phyloP scores from a whole-genome alignment of 805 yeast species.

The Lipomyces orientalis region DNA sequence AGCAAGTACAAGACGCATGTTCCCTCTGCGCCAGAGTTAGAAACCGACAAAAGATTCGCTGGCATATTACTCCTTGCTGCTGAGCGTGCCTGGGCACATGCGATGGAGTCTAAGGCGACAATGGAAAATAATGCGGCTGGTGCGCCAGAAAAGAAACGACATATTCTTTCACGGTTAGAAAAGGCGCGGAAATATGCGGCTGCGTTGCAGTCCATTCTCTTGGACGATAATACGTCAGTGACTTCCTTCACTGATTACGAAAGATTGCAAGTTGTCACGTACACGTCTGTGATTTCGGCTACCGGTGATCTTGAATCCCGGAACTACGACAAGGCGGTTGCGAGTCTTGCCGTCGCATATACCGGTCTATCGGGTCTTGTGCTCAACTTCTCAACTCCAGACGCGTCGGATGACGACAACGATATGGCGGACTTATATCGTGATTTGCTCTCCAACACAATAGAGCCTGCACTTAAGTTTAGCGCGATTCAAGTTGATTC shows the following conservation, averaged over 20 bases:
- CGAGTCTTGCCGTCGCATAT: slow-evolving; percentile 63
- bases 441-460: slow-evolving; percentile 61
- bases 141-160: slow-evolving; percentile 51
- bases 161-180: slow-evolving; percentile 69
- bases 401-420: slow-evolving; percentile 25
- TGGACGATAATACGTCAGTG: slow-evolving; percentile 12
- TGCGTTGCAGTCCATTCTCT: slow-evolving; percentile 3
- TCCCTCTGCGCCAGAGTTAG: slow-evolving; percentile 58
- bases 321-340: slow-evolving; percentile 61
- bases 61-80: slow-evolving; percentile 66
- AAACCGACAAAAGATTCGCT: slow-evolving; percentile 58
- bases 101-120: slow-evolving; percentile 62
- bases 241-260: slow-evolving; percentile 36
- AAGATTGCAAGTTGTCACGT: slow-evolving; percentile 39
- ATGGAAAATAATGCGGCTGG: slow-evolving; percentile 21
- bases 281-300: slow-evolving; percentile 58
- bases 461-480: slow-evolving; percentile 70
- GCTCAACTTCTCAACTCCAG: slow-evolving; percentile 39
- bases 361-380: slow-evolving; percentile 63
- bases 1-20: slow-evolving; percentile 48
- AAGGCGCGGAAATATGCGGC: slow-evolving; percentile 54
- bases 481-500: slow-evolving; percentile 37
- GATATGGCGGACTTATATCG: slow-evolving; percentile 49
- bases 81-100: slow-evolving; percentile 76
- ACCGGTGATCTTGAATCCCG: slow-evolving; percentile 57